Conservation (phyloP, 1,139 yeast genomes). For the Petasospora rhodanensis region DNA sequence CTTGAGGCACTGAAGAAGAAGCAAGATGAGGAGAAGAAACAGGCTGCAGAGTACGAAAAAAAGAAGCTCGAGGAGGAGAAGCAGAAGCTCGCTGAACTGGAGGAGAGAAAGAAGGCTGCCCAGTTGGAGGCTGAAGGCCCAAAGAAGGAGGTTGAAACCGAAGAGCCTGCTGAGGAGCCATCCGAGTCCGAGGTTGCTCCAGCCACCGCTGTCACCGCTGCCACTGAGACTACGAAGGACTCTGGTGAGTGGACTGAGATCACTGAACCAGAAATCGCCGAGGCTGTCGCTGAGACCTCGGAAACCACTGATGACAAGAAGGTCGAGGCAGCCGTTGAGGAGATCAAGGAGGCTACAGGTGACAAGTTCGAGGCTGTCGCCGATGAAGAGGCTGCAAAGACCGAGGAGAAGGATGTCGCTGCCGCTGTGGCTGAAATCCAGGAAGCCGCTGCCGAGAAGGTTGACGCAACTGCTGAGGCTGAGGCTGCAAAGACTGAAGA, state of each 20-base stretch:
- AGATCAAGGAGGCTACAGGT: slow-evolving; percentile 2
- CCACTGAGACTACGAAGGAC: too few relatives aligned
- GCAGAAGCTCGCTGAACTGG: slow-evolving; percentile 10
- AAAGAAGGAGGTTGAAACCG: slow-evolving; percentile 8
- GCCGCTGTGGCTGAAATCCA: slow-evolving; percentile 1
- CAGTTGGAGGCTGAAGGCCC: slow-evolving; percentile 16
- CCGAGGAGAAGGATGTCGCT: slow-evolving; percentile 1
- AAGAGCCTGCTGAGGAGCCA: too few relatives aligned
- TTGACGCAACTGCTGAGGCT: slow-evolving; percentile 1
- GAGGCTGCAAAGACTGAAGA: slow-evolving; percentile 2
- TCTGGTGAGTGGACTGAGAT: too few relatives aligned
- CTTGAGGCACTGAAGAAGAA: slow-evolving; percentile 11
- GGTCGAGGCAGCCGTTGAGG: slow-evolving; percentile 4
- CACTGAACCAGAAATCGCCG: slow-evolving; percentile 5
- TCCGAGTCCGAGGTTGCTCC: slow-evolving; percentile 5
- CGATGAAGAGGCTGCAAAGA: too few relatives aligned
- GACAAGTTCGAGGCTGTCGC: not conserved
- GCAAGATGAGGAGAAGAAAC: slow-evolving; percentile 11
- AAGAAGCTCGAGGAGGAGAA: slow-evolving; percentile 11
- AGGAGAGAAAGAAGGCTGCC: slow-evolving; percentile 13
- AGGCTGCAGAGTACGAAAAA: slow-evolving; percentile 10
- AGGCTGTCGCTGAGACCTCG: slow-evolving; percentile 5
- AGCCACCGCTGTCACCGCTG: slow-evolving; percentile 6
- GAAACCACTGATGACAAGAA: slow-evolving; percentile 1
- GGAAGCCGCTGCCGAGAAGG: slow-evolving; percentile 3